Evolutionary conservation across 2,329 filamentous ascomycete genomes (phyloP).

Genomic region (Bertia moriformis): DNA sequence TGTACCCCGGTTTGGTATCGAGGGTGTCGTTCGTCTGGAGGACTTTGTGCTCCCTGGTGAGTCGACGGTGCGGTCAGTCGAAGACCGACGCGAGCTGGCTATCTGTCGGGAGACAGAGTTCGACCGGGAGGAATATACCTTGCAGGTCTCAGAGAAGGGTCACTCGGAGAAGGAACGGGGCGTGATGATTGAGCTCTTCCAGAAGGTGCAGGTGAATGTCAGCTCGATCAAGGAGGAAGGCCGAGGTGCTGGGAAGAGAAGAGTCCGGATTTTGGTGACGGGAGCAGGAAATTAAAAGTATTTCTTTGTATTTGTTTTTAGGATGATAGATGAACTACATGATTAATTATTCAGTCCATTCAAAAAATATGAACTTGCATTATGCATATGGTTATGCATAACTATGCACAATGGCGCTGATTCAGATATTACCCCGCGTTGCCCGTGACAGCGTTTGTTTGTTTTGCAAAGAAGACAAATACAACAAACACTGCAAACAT

Average conservation of each 20-base stretch:
- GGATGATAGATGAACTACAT: constrained; percentile 1
- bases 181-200: constrained; percentile 1
- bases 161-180: not conserved
- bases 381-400: not conserved
- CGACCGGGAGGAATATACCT: not conserved
- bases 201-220: not conserved
- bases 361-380: too few relatives aligned
- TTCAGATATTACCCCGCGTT: too few relatives aligned
- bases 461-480: too few relatives aligned
- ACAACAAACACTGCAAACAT: too few relatives aligned
- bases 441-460: too few relatives aligned
- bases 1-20: constrained; percentile 1
- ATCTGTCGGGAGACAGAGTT: not conserved
- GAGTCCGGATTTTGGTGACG: not conserved
- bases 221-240: constrained; percentile 1
- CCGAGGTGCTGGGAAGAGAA: not conserved
- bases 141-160: not conserved
- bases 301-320: not conserved
- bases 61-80: not conserved
- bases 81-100: not conserved
- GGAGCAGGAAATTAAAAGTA: not conserved
- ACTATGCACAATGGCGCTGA: not conserved
- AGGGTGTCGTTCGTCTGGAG: not conserved
- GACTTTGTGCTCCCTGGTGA: not conserved
- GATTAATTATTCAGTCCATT: too few relatives aligned